A percentile compares a stretch with the other conserved stretches of the same genome.
These are phyloP conservation scores for Diutina rugosa DNA, from an alignment of 1,139 yeast species.

Conservation along the genomic window DNA sequence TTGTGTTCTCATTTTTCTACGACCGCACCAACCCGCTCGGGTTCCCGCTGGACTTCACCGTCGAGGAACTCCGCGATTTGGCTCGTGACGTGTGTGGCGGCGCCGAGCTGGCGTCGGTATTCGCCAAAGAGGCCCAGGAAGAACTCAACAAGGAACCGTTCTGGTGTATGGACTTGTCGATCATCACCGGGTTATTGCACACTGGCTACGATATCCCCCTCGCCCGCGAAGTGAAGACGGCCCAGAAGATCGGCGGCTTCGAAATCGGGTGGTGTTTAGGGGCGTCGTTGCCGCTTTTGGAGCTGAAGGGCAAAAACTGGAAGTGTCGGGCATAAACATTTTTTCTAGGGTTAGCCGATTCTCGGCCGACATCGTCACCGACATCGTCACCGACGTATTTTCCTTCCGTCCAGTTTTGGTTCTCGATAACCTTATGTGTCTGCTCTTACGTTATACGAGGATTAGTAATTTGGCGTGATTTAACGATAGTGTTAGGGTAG, in stretches of 20 bases:
- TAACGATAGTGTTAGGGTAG: too few relatives aligned
- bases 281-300: conserved; percentile 84
- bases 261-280: conserved; percentile 99
- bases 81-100: conserved; percentile 83
- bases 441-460: too few relatives aligned
- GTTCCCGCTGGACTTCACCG: conserved; percentile 80
- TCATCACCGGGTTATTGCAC: conserved; percentile 80
- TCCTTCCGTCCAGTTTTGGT: too few relatives aligned
- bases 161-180: conserved; percentile 88
- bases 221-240: conserved; percentile 80
- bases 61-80: conserved; percentile 72
- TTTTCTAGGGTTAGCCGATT: neutral
- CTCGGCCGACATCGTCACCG: too few relatives aligned
- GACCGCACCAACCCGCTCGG: conserved; percentile 92
- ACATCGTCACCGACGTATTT: too few relatives aligned
- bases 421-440: too few relatives aligned
- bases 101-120: conserved; percentile 39
- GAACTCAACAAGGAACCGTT: conserved; percentile 68
- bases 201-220: conserved; percentile 94
- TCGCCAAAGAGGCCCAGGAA: conserved; percentile 50
- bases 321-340: conserved; percentile 23
- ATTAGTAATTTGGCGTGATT: too few relatives aligned
- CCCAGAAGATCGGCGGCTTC: conserved; percentile 73
- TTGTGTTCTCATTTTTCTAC: conserved; percentile 84
- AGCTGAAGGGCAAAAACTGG: conserved; percentile 52